A percentile compares a stretch with the other conserved stretches of the same genome.
Evolutionary conservation across 2,329 filamentous ascomycete species (phyloP).

Genomic region (Thelonectria olida): DNA sequence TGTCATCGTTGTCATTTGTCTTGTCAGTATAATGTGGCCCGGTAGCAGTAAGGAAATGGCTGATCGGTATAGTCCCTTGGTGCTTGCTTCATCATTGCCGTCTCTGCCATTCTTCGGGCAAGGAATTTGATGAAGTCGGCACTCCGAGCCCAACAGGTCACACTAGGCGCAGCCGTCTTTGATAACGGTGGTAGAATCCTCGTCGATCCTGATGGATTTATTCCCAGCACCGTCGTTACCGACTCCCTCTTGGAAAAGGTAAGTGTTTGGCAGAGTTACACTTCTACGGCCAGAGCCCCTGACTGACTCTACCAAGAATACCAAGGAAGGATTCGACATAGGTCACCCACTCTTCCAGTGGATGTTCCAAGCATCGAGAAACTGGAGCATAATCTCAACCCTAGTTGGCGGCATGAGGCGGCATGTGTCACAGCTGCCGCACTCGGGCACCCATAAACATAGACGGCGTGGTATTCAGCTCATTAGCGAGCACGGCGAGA

Average conservation of each 20-base stretch:
- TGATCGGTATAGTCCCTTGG: slow-evolving; percentile 60
- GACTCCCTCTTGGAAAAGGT: slow-evolving; percentile 77
- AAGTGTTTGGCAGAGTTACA: slow-evolving; percentile 18
- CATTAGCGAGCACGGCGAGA: slow-evolving; percentile 62
- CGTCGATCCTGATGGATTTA: slow-evolving; percentile 73
- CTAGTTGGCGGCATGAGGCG: slow-evolving; percentile 77
- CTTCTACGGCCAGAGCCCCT: slow-evolving; percentile 4
- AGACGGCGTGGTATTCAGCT: slow-evolving; percentile 50
- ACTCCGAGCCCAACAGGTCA: slow-evolving; percentile 69
- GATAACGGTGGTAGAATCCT: slow-evolving; percentile 72
- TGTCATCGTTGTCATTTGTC: slow-evolving; percentile 76
- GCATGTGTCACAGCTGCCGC: slow-evolving; percentile 67
- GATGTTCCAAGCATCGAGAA: slow-evolving; percentile 83
- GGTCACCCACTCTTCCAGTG: slow-evolving; percentile 85
- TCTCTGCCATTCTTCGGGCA: slow-evolving; percentile 63
- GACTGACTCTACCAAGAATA: slow-evolving; percentile 43
- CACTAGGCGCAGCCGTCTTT: slow-evolving; percentile 70
- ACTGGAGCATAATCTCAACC: slow-evolving; percentile 76
- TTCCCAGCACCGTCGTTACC: slow-evolving; percentile 81
- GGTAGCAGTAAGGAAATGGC: background rate
- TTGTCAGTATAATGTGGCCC: slow-evolving; percentile 59
- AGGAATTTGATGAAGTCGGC: slow-evolving; percentile 62
- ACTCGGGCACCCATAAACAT: slow-evolving; percentile 31
- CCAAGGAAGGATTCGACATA: slow-evolving; percentile 78
- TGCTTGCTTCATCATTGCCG: slow-evolving; percentile 68